phyloP scores from a whole-genome alignment of 2,329 filamentous ascomycete genomes.

The Diplocarpon mali region DNA sequence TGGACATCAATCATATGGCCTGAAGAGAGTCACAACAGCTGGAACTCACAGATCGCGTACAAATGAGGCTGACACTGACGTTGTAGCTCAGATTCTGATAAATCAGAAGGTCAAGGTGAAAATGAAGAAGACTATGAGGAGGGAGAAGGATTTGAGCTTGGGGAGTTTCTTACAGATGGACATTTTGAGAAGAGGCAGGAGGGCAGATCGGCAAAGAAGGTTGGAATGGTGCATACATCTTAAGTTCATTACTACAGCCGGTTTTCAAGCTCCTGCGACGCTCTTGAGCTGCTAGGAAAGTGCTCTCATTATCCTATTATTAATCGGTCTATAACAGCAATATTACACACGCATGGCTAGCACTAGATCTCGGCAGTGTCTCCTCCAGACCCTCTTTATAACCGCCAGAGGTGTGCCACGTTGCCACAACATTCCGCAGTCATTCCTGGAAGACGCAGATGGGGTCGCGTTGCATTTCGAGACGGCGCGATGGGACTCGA shows the following conservation, averaged over 20 bases:
- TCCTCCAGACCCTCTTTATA: no score
- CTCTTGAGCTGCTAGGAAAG: constrained; percentile 65
- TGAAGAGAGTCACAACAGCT: constrained; percentile 9
- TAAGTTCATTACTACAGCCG: no score
- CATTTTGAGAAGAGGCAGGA: constrained; percentile 64
- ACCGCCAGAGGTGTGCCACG: no score
- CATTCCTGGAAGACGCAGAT: no score
- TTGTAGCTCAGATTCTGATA: constrained; percentile 21
- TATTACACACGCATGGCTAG: no score
- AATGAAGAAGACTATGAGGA: constrained; percentile 30
- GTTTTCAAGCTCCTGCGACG: constrained; percentile 52
- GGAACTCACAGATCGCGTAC: constrained; percentile 10
- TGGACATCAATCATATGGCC: constrained; percentile 1
- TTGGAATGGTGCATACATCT: constrained; percentile 69
- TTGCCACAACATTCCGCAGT: no score
- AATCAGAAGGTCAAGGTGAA: constrained; percentile 11
- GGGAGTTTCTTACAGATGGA: constrained; percentile 60
- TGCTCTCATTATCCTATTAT: constrained; percentile 55
- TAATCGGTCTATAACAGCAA: no score
- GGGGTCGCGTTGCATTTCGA: no score
- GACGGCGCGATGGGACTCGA: no score
- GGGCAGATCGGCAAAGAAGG: constrained; percentile 59
- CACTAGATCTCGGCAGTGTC: no score
- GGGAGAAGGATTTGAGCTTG: constrained; percentile 55
- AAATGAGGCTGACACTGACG: constrained; percentile 11